Evolutionary conservation across 805 yeast species (phyloP), one percentile per base, ranked within the genome.

Genomic region (Teunomyces panamensis): DNA sequence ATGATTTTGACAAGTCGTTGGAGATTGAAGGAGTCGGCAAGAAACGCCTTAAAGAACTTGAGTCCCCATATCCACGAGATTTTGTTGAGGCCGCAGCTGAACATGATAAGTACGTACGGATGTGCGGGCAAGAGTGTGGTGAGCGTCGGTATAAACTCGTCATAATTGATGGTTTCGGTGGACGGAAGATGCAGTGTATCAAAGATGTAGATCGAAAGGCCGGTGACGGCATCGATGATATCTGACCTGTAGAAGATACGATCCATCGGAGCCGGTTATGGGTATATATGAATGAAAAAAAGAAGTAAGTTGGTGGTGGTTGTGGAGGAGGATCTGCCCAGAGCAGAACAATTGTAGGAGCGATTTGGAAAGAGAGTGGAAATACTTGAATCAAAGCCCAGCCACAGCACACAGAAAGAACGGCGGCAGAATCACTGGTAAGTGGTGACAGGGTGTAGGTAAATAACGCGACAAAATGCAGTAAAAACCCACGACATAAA

Each of bases 131-230:
- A 71, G 42, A 70, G 63, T 3, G 67, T 56, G 48, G 87, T 71
- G 34, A 88, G 61, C 6, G 78, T 74, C 41, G 80, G 79, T 49
- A 87, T 80, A 37, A 87, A 76, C 28, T 75, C 79, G 34, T 80
- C 77, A 33, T 69, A 64, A 56, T 68, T 58, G 49, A 64, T 56
- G 46, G 53, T 66, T 2, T 77, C 75, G 1, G 84, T 75, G 9
- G 80, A 68, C 0, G 96, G 96, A 9, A 91, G 71, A 54, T 81
- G 86, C 10, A 91, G 83, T 3, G 96, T 81, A 63, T 92, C 97
- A 51, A 92, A 81, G 4, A 90, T 84, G 58, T 83, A 90, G 9
- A 92, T 65, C 0, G 96, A 96, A 20, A 82, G 75, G 6, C 77
- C 71, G 1, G 89, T 76, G 44, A 73, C 71, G 0, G 92, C 89